Evolutionary conservation across 75 land plant genomes (phyloP).

Genomic region (Sequoiadendron giganteum): DNA sequence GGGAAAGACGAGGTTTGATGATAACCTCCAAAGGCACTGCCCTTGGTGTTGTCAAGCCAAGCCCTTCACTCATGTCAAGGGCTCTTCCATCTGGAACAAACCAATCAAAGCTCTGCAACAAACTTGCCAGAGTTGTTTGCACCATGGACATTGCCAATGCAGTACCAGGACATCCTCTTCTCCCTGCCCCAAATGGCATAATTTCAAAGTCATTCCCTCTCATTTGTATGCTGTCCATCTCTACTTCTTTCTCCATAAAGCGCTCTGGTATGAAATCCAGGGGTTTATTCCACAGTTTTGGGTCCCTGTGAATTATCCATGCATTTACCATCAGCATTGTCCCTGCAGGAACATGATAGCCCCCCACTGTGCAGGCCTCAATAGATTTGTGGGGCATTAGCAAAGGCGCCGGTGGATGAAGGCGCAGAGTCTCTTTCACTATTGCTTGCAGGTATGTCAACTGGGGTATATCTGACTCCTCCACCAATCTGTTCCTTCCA

Average conservation of each 20-base stretch:
- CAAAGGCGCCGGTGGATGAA: too few species aligned
- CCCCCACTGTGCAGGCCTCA: slow-evolving; percentile 1
- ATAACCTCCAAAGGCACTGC: too few species aligned
- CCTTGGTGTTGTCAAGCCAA: too few species aligned
- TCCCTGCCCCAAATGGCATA: slow-evolving; percentile 28
- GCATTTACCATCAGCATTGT: slow-evolving; percentile 21
- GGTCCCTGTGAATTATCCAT: slow-evolving; percentile 24
- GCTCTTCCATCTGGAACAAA: background rate
- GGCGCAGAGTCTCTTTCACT: too few species aligned
- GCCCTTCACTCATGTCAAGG: background rate
- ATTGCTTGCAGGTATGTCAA: too few species aligned
- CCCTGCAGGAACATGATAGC: slow-evolving; percentile 15
- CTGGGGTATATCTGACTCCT: too few species aligned
- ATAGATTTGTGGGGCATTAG: too few species aligned
- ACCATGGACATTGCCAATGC: slow-evolving; percentile 10
- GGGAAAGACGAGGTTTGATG: too few species aligned
- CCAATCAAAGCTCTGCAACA: slow-evolving; percentile 23
- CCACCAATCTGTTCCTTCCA: too few species aligned
- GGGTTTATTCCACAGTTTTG: slow-evolving; percentile 9
- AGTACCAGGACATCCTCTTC: slow-evolving; percentile 24
- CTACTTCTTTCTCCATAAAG: slow-evolving; percentile 7
- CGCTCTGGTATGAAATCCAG: slow-evolving; percentile 19
- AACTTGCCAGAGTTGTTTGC: slow-evolving; percentile 18
- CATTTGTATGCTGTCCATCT: slow-evolving; percentile 13
- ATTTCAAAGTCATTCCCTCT: slow-evolving; percentile 23